Evolutionary conservation across 306 rosid genomes (phyloP).

Genomic region (Inga laurina): DNA sequence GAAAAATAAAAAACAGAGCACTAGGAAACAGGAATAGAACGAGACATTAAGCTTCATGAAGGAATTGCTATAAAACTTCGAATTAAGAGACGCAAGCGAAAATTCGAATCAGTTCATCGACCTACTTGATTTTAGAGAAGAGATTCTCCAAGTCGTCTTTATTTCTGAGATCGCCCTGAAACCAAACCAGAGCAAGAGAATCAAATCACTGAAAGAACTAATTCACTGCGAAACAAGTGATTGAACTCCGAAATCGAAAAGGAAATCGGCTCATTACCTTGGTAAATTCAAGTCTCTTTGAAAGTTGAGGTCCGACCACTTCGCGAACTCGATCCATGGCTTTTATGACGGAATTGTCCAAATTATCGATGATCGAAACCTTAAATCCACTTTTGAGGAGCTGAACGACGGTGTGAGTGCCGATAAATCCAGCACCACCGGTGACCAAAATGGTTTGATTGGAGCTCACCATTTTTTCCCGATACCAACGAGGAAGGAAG

Average conservation of each 20-base stretch:
- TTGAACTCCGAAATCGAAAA: neutral
- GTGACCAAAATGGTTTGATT: conserved; percentile 71
- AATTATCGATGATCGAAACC: conserved; percentile 70
- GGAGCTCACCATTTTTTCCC: conserved; percentile 37
- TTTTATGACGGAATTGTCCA: conserved; percentile 69
- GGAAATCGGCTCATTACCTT: conserved; percentile 34
- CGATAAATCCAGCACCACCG: conserved; percentile 91
- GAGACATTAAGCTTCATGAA: neutral
- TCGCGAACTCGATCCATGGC: conserved; percentile 75
- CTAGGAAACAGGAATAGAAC: neutral
- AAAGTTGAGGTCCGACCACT: conserved; percentile 74
- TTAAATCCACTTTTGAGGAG: conserved; percentile 68
- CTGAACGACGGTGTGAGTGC: conserved; percentile 88
- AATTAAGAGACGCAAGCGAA: neutral
- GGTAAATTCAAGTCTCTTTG: conserved; percentile 67
- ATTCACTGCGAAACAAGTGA: neutral
- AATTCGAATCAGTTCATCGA: too few species aligned
- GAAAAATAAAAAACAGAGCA: neutral
- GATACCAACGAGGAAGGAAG: neutral
- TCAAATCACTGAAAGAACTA: neutral
- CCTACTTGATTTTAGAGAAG: conserved; percentile 64
- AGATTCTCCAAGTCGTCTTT: conserved; percentile 78
- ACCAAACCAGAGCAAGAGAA: neutral
- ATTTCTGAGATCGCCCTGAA: conserved; percentile 77
- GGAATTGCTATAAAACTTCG: neutral